These are phyloP conservation scores for Pythium plurisporium DNA, from an alignment of 352 stramenopile species.

Conservation along the genomic window DNA sequence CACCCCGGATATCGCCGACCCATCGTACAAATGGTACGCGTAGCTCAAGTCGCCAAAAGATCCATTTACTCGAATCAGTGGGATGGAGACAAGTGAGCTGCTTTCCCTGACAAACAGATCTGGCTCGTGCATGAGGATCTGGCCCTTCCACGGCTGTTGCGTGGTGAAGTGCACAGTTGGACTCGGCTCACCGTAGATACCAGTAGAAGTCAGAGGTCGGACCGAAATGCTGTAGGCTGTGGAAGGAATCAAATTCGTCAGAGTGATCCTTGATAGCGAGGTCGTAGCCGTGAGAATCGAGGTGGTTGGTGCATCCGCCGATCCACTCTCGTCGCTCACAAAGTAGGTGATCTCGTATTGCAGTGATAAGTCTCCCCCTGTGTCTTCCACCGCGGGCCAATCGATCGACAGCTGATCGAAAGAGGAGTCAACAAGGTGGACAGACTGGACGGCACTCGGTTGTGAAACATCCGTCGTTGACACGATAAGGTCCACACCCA, in stretches of 20 bases:
- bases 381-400: conserved; percentile 38
- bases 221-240: conserved; percentile 37
- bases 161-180: conserved; percentile 26
- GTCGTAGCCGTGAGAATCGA: conserved; percentile 11
- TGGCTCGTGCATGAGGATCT: conserved; percentile 19
- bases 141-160: conserved; percentile 28
- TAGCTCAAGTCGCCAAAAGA: conserved; percentile 41
- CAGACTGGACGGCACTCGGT: conserved; percentile 27
- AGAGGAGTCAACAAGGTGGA: conserved; percentile 23
- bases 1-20: conserved; percentile 22
- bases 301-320: conserved; percentile 2
- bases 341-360: conserved; percentile 47
- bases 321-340: conserved; percentile 20
- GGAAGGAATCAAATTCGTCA: conserved; percentile 28
- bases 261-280: background rate
- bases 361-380: conserved; percentile 36
- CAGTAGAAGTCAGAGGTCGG: conserved; percentile 29
- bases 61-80: conserved; percentile 41
- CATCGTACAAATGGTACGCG: conserved; percentile 32
- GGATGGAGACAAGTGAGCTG: conserved; percentile 21
- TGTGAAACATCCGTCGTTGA: conserved; percentile 32
- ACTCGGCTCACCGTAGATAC: conserved; percentile 26
- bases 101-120: conserved; percentile 32
- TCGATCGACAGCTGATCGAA: conserved; percentile 34
- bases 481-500: conserved; percentile 18